phyloP scores from a whole-genome alignment of 768 basidiomycete species.

The Mycena crocata region DNA sequence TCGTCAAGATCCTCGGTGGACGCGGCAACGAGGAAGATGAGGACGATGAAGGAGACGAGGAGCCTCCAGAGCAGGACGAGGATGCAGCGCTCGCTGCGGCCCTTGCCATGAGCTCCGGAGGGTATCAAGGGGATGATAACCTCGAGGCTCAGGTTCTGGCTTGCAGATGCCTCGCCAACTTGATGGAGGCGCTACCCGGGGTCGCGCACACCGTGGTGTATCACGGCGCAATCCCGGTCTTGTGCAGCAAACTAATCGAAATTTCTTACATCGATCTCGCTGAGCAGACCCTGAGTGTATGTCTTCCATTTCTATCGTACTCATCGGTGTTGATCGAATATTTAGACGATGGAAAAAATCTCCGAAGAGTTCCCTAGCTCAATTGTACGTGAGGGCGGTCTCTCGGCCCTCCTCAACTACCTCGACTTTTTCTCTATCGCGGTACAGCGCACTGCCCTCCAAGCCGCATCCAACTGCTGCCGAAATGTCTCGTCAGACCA shows the following conservation, averaged over 20 bases:
- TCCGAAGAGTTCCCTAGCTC: slow-evolving; percentile 97
- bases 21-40: slow-evolving; percentile 79
- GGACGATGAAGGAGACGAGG: slow-evolving; percentile 79
- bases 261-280: slow-evolving; percentile 98
- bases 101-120: slow-evolving; percentile 82
- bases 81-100: slow-evolving; percentile 92
- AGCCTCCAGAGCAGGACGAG: slow-evolving; percentile 74
- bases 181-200: slow-evolving; percentile 99
- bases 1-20: slow-evolving; percentile 91
- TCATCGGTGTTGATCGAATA: not conserved
- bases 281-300: slow-evolving; percentile 96
- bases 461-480: slow-evolving; percentile 97
- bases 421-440: slow-evolving; percentile 99
- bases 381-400: slow-evolving; percentile 95
- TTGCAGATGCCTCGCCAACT: slow-evolving; percentile 95
- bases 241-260: slow-evolving; percentile 97
- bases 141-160: slow-evolving; percentile 96
- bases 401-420: slow-evolving; percentile 92
- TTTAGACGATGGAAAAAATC: slow-evolving; percentile 96
- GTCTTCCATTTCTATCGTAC: slow-evolving; percentile 48
- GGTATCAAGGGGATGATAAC: slow-evolving; percentile 84
- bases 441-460: slow-evolving; percentile 95
- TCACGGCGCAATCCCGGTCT: slow-evolving; percentile 96
- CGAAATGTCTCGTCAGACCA: slow-evolving; percentile 91
- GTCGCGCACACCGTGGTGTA: slow-evolving; percentile 98